Base-by-base conservation (phyloP, 2,329 filamentous ascomycete genomes). In the Monosporascus cannonballus region DNA sequence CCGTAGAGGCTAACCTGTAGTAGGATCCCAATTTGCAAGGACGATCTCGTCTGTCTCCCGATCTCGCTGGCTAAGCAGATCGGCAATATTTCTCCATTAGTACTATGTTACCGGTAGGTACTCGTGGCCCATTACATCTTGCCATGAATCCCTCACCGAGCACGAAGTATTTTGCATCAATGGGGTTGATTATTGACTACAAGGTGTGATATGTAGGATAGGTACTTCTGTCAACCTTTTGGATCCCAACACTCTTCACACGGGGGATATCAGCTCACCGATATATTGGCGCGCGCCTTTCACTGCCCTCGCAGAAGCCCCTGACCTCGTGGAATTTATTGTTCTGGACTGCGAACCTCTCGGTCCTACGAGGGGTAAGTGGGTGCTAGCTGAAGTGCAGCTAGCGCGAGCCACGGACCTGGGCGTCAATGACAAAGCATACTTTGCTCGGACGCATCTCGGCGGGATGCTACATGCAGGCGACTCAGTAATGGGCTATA, bases 281-380 rank as follows among this genome's bases (percentile, higher is more conserved):
- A 81, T 92, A 48, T 99, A 95, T 77, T 99, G 94, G 94, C 82
- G 94, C 50, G 80, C 86, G 9, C 94, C 94, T 0, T 97, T 99
- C 74, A 77, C 77, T 22, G 84, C 89, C 1, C 79, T 99, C 11
- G 86, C 93, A 2, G 92, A 97, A 59, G 84, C 91, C 2, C 84
- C 86, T 52, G 87, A 95, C 51, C 79, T 99, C 15, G 86, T 89
- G 22, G 94, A 99, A 70, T 99, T 97, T 65, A 85, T 97, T 54
- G 79, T 99, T 39, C 89, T 99, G 76, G 94, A 99, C 65, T 93
- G 96, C 55, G 94, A 99, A 68, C 85, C 85, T 1, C 77, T 87
- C 0, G 88, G 87, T 30, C 78, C 79, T 22, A 81, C 83, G 53
- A 90, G 88, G 62, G 94, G 94, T 51, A 89, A 89, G 61, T 95